Evolutionary conservation across 371 early-diverging fungal species (phyloP).

Genomic region (Apophysomyces elegans): DNA sequence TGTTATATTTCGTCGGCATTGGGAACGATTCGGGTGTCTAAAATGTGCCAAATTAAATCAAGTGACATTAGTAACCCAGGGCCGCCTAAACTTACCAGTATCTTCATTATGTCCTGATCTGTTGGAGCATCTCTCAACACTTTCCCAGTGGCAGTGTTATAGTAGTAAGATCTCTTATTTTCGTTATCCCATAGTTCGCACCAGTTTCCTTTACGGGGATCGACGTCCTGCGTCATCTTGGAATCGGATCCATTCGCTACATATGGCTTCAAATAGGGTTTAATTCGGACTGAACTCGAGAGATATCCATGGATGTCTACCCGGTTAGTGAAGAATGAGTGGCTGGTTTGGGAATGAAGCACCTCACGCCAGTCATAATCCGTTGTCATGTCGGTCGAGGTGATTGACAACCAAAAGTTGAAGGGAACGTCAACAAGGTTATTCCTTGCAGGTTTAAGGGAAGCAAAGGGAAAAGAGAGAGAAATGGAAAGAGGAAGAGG

Average conservation of each 20-base stretch:
- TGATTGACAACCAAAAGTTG: slow-evolving; percentile 1
- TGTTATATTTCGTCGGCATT: slow-evolving; percentile 1
- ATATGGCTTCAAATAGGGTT: slow-evolving; percentile 18
- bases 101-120: slow-evolving; percentile 68
- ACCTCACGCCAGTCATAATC: slow-evolving; percentile 26
- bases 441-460: slow-evolving; percentile 10
- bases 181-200: slow-evolving; percentile 94
- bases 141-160: slow-evolving; percentile 82
- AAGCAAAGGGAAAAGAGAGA: slow-evolving; percentile 7
- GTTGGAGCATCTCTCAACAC: slow-evolving; percentile 89
- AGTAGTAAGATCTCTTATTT: slow-evolving; percentile 85
- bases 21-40: slow-evolving; percentile 3
- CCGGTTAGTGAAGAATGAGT: slow-evolving; percentile 21
- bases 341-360: slow-evolving; percentile 21
- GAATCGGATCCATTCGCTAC: slow-evolving; percentile 22
- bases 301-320: slow-evolving; percentile 10
- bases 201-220: slow-evolving; percentile 84
- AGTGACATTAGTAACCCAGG: background rate
- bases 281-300: background rate
- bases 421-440: slow-evolving; percentile 5
- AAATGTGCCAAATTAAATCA: background rate
- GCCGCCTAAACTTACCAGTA: slow-evolving; percentile 50
- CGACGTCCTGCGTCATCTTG: slow-evolving; percentile 24
- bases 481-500: slow-evolving; percentile 8
- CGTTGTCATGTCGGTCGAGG: background rate